phyloP scores from a whole-genome alignment of 1,284 basidiomycete genomes.

The Crepidotus sp. region DNA sequence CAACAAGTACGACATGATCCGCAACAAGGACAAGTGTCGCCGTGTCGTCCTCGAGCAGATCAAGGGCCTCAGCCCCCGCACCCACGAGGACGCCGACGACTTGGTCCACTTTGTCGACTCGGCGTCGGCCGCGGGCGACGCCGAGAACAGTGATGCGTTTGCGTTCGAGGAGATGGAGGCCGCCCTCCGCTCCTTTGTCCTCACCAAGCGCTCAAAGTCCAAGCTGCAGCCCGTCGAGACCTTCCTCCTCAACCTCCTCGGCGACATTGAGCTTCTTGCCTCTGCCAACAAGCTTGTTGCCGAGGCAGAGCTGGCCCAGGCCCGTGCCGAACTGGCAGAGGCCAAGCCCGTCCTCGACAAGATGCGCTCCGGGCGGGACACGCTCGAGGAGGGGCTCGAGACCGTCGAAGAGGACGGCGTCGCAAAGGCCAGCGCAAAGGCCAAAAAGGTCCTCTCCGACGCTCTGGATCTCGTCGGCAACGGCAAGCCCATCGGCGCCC shows the following conservation, averaged over 20 bases:
- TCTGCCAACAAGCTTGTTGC: constrained; percentile 85
- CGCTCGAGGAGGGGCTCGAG: constrained; percentile 75
- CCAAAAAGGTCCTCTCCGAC: constrained; percentile 53
- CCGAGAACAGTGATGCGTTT: constrained; percentile 4
- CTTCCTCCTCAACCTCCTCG: constrained; percentile 83
- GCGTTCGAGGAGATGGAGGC: constrained; percentile 70
- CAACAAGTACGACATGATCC: constrained; percentile 96
- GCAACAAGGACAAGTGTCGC: constrained; percentile 91
- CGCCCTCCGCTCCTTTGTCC: constrained; percentile 90
- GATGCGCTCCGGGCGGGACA: constrained; percentile 70
- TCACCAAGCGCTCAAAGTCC: constrained; percentile 90
- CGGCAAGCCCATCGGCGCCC: constrained; percentile 54
- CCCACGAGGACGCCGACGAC: constrained; percentile 86
- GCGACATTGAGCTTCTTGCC: constrained; percentile 84
- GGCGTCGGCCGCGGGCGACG: constrained; percentile 54
- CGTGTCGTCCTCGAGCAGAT: constrained; percentile 91
- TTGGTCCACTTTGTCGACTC: constrained; percentile 99
- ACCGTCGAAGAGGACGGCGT: constrained; percentile 73
- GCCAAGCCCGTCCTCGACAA: constrained; percentile 81
- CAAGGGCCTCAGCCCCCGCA: constrained; percentile 83
- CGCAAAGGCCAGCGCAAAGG: constrained; percentile 42
- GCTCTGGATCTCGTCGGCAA: constrained; percentile 75
- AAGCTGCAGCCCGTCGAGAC: constrained; percentile 95
- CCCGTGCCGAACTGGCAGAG: constrained; percentile 61
- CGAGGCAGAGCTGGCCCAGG: constrained; percentile 68